A percentile compares a stretch with the other conserved stretches of the same genome.
Evolutionary conservation across 169 alveolate genomes (phyloP).

Genomic region (Theileria orientalis): DNA sequence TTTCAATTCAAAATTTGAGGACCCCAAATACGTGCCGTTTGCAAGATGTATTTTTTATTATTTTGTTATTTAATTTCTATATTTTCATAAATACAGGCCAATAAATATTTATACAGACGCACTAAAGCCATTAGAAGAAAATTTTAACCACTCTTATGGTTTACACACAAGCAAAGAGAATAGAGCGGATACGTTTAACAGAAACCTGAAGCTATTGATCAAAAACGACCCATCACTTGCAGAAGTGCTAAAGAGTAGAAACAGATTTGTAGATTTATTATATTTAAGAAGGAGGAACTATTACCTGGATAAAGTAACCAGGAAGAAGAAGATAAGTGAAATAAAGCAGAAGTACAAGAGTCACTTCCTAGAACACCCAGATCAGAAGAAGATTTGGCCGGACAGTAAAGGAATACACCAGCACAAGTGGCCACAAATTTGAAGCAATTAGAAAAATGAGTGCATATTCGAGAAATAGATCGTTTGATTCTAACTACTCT

Average conservation of each 20-base stretch:
- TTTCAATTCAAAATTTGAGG: background rate
- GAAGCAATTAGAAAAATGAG: background rate
- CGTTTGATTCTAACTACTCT: too few species aligned
- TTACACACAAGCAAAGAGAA: background rate
- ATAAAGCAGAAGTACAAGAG: slow-evolving; percentile 68
- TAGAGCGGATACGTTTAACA: background rate
- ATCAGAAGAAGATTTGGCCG: slow-evolving; percentile 75
- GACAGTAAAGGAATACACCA: slow-evolving; percentile 76
- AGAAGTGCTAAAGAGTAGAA: slow-evolving; percentile 47
- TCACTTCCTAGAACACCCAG: slow-evolving; percentile 76
- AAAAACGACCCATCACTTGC: background rate
- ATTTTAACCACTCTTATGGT: too few species aligned
- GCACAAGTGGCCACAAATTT: slow-evolving; percentile 69
- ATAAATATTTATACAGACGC: slow-evolving; percentile 21
- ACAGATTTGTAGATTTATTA: slow-evolving; percentile 72
- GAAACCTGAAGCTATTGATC: slow-evolving; percentile 20
- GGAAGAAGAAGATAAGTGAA: slow-evolving; percentile 73
- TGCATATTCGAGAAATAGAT: too few species aligned
- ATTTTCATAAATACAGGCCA: too few species aligned
- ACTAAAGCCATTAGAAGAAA: slow-evolving; percentile 14
- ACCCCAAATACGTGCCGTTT: slow-evolving; percentile 20
- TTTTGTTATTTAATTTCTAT: background rate
- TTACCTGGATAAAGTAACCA: slow-evolving; percentile 68
- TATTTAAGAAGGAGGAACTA: slow-evolving; percentile 74
- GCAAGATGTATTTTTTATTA: background rate